These are phyloP conservation scores for Boletus tomentosulus DNA, from an alignment of 768 basidiomycete species.

Conservation along the genomic window DNA sequence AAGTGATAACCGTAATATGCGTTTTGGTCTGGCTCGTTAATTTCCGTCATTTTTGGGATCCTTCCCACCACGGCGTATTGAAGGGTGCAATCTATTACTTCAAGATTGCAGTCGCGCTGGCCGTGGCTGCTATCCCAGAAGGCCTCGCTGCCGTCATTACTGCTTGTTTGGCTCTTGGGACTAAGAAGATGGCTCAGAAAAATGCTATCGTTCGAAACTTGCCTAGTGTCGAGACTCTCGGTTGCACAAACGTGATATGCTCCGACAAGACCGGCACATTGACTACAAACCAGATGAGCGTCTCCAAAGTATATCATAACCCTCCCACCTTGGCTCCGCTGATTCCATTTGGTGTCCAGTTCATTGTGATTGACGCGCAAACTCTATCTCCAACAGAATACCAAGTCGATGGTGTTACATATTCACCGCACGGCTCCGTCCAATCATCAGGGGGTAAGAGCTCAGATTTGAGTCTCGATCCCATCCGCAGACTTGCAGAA, in stretches of 20 bases:
- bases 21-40: conserved; percentile 98
- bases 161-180: conserved; percentile 92
- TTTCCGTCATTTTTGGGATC: conserved; percentile 93
- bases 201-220: conserved; percentile 97
- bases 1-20: conserved; percentile 94
- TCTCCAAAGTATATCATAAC: conserved; percentile 55
- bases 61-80: conserved; percentile 83
- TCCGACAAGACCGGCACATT: conserved; percentile 97
- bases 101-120: conserved; percentile 97
- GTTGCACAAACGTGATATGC: conserved; percentile 98
- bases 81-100: conserved; percentile 98
- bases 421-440: conserved; percentile 78
- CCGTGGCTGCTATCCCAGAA: conserved; percentile 99
- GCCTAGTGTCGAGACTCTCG: conserved; percentile 95
- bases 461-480: conserved; percentile 59
- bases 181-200: conserved; percentile 99
- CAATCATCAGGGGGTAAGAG: conserved; percentile 60
- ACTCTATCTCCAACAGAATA: conserved; percentile 58
- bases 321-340: conserved; percentile 1
- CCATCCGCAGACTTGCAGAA: conserved; percentile 82
- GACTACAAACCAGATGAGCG: conserved; percentile 97
- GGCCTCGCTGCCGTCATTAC: conserved; percentile 98
- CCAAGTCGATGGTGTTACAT: conserved; percentile 88
- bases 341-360: conserved; percentile 41
- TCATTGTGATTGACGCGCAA: conserved; percentile 63